Conservation (phyloP, 768 basidiomycete genomes). For the Naematelia aurantialba region DNA sequence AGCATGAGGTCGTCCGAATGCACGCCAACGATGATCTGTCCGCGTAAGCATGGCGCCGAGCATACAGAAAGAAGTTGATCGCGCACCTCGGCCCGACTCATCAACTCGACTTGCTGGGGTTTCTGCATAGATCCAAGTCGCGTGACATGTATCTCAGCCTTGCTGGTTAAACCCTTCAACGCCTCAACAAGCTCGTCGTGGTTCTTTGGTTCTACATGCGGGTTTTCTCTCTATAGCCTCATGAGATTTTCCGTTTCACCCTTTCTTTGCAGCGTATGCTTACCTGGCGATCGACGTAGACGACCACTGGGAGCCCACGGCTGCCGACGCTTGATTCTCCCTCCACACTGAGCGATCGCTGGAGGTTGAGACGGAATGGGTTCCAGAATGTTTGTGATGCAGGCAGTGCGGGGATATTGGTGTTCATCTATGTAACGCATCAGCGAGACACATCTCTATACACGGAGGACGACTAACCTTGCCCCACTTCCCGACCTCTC, state of each 20-base stretch:
- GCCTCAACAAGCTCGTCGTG: conserved; percentile 36
- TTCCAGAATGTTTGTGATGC: conserved; percentile 26
- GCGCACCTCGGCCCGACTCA: conserved; percentile 36
- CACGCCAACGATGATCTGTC: conserved; percentile 38
- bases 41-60: neutral
- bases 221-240: conserved; percentile 26
- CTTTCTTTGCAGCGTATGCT: conserved; percentile 7
- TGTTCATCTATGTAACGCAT: conserved; percentile 28
- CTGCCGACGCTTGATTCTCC: conserved; percentile 16
- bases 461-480: conserved; percentile 23
- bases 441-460: neutral
- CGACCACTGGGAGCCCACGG: conserved; percentile 38
- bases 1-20: conserved; percentile 37
- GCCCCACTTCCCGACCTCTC: conserved; percentile 40
- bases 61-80: neutral
- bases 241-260: neutral
- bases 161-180: conserved; percentile 34
- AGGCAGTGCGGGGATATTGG: conserved; percentile 16
- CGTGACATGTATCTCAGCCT: conserved; percentile 46
- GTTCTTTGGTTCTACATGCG: conserved; percentile 24
- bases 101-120: conserved; percentile 32
- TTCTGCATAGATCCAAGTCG: conserved; percentile 34
- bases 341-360: conserved; percentile 30
- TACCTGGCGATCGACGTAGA: conserved; percentile 45
- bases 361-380: conserved; percentile 24